Percentiles rank a stretch among this genome's conserved stretches.
phyloP scores from a whole-genome alignment of 345 rosid genomes.

The Geranium brycei region DNA sequence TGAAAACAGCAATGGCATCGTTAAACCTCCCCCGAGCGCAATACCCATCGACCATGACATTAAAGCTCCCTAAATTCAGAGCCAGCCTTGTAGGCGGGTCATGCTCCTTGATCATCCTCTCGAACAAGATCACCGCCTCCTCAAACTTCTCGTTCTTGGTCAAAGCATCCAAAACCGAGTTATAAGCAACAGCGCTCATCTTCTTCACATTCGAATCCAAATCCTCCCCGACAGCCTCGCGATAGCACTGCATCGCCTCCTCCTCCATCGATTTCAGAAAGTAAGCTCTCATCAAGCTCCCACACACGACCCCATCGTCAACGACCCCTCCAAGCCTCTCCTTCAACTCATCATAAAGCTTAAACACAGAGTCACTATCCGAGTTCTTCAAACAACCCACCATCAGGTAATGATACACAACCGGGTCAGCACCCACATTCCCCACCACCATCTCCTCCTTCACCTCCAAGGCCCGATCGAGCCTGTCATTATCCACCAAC shows the following conservation, averaged over 20 bases:
- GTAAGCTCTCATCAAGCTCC: slow-evolving; percentile 66
- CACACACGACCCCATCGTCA: slow-evolving; percentile 72
- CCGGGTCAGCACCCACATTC: slow-evolving; percentile 50
- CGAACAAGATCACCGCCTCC: slow-evolving; percentile 65
- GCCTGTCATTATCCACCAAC: slow-evolving; percentile 56
- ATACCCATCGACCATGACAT: slow-evolving; percentile 73
- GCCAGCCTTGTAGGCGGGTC: slow-evolving; percentile 50
- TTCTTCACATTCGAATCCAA: slow-evolving; percentile 46
- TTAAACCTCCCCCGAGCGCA: slow-evolving; percentile 46
- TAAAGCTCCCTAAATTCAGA: slow-evolving; percentile 75
- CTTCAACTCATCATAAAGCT: slow-evolving; percentile 62
- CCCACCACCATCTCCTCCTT: slow-evolving; percentile 61
- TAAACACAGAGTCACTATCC: slow-evolving; percentile 48
- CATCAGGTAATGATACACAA: slow-evolving; percentile 66
- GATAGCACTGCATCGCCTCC: slow-evolving; percentile 69
- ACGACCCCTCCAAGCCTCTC: slow-evolving; percentile 60
- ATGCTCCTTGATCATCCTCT: slow-evolving; percentile 48
- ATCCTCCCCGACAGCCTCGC: slow-evolving; percentile 36
- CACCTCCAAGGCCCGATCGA: slow-evolving; percentile 73
- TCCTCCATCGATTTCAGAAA: slow-evolving; percentile 62
- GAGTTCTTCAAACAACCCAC: slow-evolving; percentile 36
- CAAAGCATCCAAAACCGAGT: slow-evolving; percentile 62
- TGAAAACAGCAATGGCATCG: slow-evolving; percentile 58
- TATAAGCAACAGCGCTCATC: slow-evolving; percentile 58
- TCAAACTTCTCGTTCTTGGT: slow-evolving; percentile 60